Evolutionary conservation across 495 filamentous ascomycete species (phyloP), one percentile per base, ranked within the genome.

Genomic region (Penicillium cosmopolitanum): DNA sequence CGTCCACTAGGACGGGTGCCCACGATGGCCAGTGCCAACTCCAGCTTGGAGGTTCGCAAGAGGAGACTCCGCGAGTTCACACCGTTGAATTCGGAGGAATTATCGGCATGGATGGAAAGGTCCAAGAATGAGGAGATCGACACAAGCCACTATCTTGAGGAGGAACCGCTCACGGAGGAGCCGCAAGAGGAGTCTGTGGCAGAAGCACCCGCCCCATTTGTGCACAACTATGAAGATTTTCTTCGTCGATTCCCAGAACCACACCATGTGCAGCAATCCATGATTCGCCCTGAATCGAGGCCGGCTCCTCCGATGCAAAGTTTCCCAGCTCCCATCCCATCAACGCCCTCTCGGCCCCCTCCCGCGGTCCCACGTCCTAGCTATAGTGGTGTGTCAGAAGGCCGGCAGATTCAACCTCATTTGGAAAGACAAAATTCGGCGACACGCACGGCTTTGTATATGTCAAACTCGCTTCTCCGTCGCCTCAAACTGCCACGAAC

Each of bases 311-410:
- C 19, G 9, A 48, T 58, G 6, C 68, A 75, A 0, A 73, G 74
- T 35, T 78, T 77, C 73, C 72, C 76, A 40, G 57, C 77, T 50
- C 58, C 80, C 23, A 56, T 78, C 18, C 75, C 77, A n/a, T 62
- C 77, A n/a, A 72, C 74, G 16, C 75, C 77, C 4, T 79, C 72
- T 28, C 83, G 91, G 18, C 95, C 95, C n/a, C 82, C 91, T 5
- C 96, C 95, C 53, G 88, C 93, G 3, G 82, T 94, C 34, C 89
- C 93, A 19, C 85, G 92, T 33, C 87, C 87, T 28, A 96, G 89
- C 69, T 96, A 97, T 59, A 93, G 90, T 66, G 96, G 96, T 15
- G 86, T 96, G 4, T 88, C 92, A 3, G 90, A 93, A 67, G 81
- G 77, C 61, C 76, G 77, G 65, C 73, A 83, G 53, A 77, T 82